Evolutionary conservation across 441 rosid genomes (phyloP).

Genomic region (Raphanus hybrid): DNA sequence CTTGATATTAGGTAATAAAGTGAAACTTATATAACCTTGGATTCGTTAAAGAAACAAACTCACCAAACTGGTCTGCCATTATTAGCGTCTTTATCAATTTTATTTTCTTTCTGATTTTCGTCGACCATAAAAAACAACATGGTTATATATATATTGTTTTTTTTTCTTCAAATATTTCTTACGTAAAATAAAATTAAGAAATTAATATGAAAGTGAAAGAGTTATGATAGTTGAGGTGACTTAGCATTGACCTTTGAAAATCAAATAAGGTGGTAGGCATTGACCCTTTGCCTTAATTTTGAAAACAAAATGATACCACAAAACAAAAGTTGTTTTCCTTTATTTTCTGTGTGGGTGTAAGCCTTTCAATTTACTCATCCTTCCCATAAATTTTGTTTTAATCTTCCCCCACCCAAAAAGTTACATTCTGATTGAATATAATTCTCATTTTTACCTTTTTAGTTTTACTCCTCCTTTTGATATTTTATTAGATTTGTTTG

Average conservation of each 20-base stretch:
- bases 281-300: constrained; percentile 46
- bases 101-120: background rate
- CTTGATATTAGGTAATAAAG: constrained; percentile 19
- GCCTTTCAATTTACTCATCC: constrained; percentile 40
- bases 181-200: constrained; percentile 8
- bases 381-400: constrained; percentile 39
- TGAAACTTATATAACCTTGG: constrained; percentile 41
- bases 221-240: constrained; percentile 45
- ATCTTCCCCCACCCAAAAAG: constrained; percentile 42
- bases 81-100: constrained; percentile 39
- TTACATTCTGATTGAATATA: constrained; percentile 26
- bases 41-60: constrained; percentile 51
- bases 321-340: constrained; percentile 42
- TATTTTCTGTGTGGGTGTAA: constrained; percentile 30
- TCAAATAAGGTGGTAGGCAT: constrained; percentile 34
- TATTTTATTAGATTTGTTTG: background rate
- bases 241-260: constrained; percentile 45
- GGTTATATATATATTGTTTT: background rate
- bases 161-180: background rate
- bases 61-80: constrained; percentile 78
- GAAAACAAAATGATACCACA: constrained; percentile 39
- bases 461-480: constrained; percentile 30
- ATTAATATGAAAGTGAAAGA: constrained; percentile 26
- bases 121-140: constrained; percentile 23
- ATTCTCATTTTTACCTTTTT: constrained; percentile 37